Evolutionary conservation across 768 basidiomycete species (phyloP).

Genomic region (Wakefieldia striispora): DNA sequence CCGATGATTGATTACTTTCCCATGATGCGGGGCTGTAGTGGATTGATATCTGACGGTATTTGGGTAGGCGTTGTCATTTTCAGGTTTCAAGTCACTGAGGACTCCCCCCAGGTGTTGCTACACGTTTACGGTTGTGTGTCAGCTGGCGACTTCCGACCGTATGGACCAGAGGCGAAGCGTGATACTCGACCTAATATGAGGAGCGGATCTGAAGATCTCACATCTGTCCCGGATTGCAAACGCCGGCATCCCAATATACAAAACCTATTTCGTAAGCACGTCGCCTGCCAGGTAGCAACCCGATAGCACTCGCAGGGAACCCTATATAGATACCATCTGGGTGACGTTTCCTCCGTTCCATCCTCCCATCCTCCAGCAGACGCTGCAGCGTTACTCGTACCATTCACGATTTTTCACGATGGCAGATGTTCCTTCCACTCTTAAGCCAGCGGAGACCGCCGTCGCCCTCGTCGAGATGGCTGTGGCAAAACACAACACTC

Average conservation of each 20-base stretch:
- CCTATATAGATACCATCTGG: slow-evolving; percentile 18
- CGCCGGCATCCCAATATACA: neutral
- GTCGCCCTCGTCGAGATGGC: slow-evolving; percentile 53
- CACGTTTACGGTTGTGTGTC: neutral
- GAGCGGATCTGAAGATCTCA: slow-evolving; percentile 3
- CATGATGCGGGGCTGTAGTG: neutral
- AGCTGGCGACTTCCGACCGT: neutral
- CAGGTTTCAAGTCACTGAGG: no score
- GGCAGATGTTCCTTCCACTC: slow-evolving; percentile 40
- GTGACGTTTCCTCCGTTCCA: neutral
- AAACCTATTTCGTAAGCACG: slow-evolving; percentile 9
- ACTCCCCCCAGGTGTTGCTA: no score
- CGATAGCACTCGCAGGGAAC: no score
- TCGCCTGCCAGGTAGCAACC: neutral
- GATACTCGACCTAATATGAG: neutral
- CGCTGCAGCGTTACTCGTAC: neutral
- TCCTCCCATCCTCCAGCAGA: slow-evolving; percentile 2
- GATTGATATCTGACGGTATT: neutral
- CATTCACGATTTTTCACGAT: slow-evolving; percentile 5
- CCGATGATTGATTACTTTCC: neutral
- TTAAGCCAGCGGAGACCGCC: slow-evolving; percentile 60
- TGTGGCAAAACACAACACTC: slow-evolving; percentile 61
- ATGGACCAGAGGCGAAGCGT: neutral
- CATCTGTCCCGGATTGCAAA: neutral
- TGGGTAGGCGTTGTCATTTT: neutral